Evolutionary conservation across 2,329 filamentous ascomycete species (phyloP), one percentile per base, ranked within the genome.

Genomic region (Fusarium compactum): DNA sequence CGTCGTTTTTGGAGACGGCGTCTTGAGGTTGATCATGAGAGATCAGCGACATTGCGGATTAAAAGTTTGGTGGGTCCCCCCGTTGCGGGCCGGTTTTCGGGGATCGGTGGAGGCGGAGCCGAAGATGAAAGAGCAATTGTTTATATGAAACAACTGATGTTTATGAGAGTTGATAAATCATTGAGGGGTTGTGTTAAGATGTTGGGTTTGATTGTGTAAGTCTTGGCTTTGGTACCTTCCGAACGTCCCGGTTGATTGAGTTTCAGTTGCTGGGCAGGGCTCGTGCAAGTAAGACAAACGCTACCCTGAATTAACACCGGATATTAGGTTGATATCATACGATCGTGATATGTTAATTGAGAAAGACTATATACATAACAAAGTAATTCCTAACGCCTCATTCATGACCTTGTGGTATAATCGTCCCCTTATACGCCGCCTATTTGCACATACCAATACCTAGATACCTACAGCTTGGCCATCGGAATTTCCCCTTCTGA

Each of bases 391-490:
- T 2, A 18, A 38, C 34, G 10, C 34, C 34, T 38, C 18, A 11
- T 12, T 38, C 34, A 4, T n/a, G 7, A 38, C 34, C 18, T 2
- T n/a, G 6, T 38, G 18, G 34, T 18, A 41, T 27, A 20, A 12
- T 10, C 18, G 20, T 27, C 8, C 25, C 38, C 16, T 16, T 27
- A 40, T 41, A 29, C 29, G 30, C 30, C 12, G 11, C 29, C 8
- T 6, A 20, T 22, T 30, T 46, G 8, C 22, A 52, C 32, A 53
- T 8, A 8, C 6, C 14, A 63, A 43, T 73, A 24, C 15, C 6
- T 12, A 58, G 34, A n/a, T 11, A 58, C 55, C 41, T 63, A 81
- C 30, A 82, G 60, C 73, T 79, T 82, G 5, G 80, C 74, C 7
- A 58, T 24, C 10, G 59, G 58, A 11, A 48, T 45, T 15, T 64